Base-by-base conservation (phyloP, 176 grass and related monocot genomes). In the Oryza punctata region DNA sequence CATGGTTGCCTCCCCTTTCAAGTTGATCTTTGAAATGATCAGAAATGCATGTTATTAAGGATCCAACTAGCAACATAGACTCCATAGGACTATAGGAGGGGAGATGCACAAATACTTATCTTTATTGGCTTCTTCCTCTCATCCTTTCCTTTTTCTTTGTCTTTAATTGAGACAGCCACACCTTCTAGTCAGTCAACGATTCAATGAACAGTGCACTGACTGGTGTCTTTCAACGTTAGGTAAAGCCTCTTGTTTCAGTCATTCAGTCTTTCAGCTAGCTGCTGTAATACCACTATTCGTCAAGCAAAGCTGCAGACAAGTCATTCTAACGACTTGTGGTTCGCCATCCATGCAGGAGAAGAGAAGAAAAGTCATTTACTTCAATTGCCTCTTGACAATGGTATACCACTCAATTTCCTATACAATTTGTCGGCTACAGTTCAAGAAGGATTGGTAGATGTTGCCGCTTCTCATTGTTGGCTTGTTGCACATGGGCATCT, bases 261-360 rank as follows among this genome's bases (percentile, higher is more conserved):
- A 24, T 33, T 18, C 23, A 65, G 14, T 21, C 19, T 9, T 57
- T 57, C 52, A n/a, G 52, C 14, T 78, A 60, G 24, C 60, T 65
- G 76, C 28, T 78, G 49, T 60, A 35, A 35, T 38, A 38, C 37
- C 10, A 41, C 40, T 78, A 65, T 37, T 78, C 76, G 7, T 78
- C 23, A 14, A 21, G 38, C 19, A 35, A 75, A 26, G 27, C 29
- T 57, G 52, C 52, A 21, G 52, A 57, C 18, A 21, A 9, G 7
- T 50, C 47, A n/a, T 57, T 50, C 3, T 50, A 57, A 29, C 7
- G 46, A 76, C 49, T 38, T 29, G 28, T 76, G 30, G 28, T 76
- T 60, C 6, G 12, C 32, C 69, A 72, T 46, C 69, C 23, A 52
- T 74, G 16, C 46, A 60, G 49, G 1, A 24, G 49, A 76, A 37